These are phyloP conservation scores for Musa troglodytarum DNA, from an alignment of 176 grass and related monocot genomes.

Conservation along the genomic window DNA sequence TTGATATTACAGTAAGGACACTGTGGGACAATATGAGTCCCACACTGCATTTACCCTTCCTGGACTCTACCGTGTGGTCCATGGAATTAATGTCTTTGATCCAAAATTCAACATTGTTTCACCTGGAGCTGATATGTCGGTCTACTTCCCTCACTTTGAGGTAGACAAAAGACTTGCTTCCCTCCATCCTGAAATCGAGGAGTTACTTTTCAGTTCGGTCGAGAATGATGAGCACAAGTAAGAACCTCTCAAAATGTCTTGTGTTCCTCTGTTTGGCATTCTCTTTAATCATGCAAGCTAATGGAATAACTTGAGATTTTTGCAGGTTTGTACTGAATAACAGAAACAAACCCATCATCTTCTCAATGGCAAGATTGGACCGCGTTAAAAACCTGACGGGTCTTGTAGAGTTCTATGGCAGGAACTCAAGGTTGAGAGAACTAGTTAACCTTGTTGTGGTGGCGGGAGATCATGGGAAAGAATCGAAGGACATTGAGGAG, in stretches of 20 bases:
- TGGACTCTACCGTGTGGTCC: constrained; percentile 88
- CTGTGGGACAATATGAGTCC: constrained; percentile 79
- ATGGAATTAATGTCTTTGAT: constrained; percentile 93
- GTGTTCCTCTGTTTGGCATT: background rate
- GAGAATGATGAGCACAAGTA: constrained; percentile 51
- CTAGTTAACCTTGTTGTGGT: constrained; percentile 92
- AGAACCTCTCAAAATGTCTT: background rate
- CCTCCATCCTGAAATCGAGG: constrained; percentile 85
- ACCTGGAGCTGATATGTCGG: constrained; percentile 86
- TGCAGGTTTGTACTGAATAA: constrained; percentile 76
- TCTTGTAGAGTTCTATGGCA: constrained; percentile 92
- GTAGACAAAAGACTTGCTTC: constrained; percentile 68
- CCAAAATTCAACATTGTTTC: constrained; percentile 99
- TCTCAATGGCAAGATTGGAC: constrained; percentile 98
- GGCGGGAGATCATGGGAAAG: constrained; percentile 86
- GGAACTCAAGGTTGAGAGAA: constrained; percentile 60
- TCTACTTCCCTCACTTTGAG: constrained; percentile 83
- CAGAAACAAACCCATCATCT: constrained; percentile 84
- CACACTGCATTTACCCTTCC: constrained; percentile 93
- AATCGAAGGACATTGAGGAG: constrained; percentile 92
- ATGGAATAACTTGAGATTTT: constrained; percentile 1
- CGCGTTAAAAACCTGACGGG: constrained; percentile 94
- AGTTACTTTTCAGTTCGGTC: constrained; percentile 67
- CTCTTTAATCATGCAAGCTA: background rate
- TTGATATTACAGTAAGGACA: constrained; percentile 61